A percentile compares a stretch with the other conserved stretches of the same genome.
phyloP scores from a whole-genome alignment of 352 stramenopile species.

The Hyaloperonospora brassicae region DNA sequence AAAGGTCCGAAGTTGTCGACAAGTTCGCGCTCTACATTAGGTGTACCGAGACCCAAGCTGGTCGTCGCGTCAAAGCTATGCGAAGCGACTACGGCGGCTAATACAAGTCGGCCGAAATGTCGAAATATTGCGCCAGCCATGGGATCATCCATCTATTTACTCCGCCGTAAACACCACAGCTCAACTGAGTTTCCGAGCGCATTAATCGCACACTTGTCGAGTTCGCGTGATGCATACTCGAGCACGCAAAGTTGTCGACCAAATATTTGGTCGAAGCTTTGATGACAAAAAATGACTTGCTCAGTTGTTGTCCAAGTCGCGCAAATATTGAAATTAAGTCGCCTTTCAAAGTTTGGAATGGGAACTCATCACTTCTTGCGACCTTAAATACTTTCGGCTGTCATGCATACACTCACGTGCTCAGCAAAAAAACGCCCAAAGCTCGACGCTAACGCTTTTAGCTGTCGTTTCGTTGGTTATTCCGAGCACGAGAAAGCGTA shows the following conservation, averaged over 20 bases:
- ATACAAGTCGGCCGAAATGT: conserved; percentile 13
- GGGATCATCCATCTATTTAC: conserved; percentile 11
- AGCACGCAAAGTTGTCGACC: not conserved
- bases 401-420: not conserved
- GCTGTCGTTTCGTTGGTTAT: not conserved
- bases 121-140: conserved; percentile 1
- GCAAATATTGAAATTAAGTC: too few species aligned
- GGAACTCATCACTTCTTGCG: not conserved
- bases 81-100: conserved; percentile 19
- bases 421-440: not conserved
- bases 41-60: conserved; percentile 8
- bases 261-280: not conserved
- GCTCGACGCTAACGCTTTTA: not conserved
- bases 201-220: not conserved
- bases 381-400: not conserved
- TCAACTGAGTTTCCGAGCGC: not conserved
- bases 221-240: not conserved
- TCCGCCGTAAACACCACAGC: conserved; percentile 10
- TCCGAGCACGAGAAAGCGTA: not conserved
- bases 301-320: not conserved
- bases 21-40: conserved; percentile 8
- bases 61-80: conserved; percentile 10
- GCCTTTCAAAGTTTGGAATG: not conserved
- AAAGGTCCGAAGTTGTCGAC: conserved; percentile 7
- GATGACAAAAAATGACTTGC: not conserved